Evolutionary conservation across 164 flowering plant species (phyloP), one percentile per base, ranked within the genome.

Genomic region (Saururus chinensis): DNA sequence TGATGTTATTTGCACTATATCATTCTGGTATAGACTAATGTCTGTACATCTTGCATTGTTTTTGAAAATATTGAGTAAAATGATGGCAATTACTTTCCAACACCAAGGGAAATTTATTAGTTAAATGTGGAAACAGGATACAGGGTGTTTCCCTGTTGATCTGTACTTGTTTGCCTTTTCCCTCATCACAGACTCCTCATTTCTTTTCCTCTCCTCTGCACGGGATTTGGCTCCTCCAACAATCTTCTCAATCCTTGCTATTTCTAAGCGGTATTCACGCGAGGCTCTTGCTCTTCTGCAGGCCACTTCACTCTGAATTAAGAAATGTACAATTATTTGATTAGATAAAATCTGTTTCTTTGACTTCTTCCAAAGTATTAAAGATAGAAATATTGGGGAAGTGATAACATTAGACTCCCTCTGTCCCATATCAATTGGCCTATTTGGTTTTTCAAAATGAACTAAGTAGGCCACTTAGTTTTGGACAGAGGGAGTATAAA

Each of bases 91-190:
- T 30, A 6, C 37, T 30, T 30, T 30, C 6, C 2, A 30, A 30
- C 37, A 30, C 37, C 2, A 30, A 30, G 6, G 6, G 37, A 30
- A 30, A 2, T 6, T 30, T 30, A 30, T 45, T 22, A 22, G 57
- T 77, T 67, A 80, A 79, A 78, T 80, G 75, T 86, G 82, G 73
- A 73, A 82, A 73, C 80, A 82, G 12, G 55, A 57, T 40, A 51
- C 65, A 12, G 82, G 85, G 60, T 57, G 55, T 54, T 74, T 74
- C 12, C 86, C 84, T 7, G 76, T 76, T 53, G 77, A 63, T 71
- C 81, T 73, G 23, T 85, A 76, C 68, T 67, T 81, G 40, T 74
- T 76, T 13, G 86, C 95, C 68, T 71, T 82, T 40, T 83, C 83
- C 74, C 73, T 83, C 37, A 70, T 76, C 56, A 59, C 57, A 13